These are phyloP conservation scores for Hypoxylon intermedium DNA, from an alignment of 495 filamentous ascomycete species.

Conservation along the genomic window DNA sequence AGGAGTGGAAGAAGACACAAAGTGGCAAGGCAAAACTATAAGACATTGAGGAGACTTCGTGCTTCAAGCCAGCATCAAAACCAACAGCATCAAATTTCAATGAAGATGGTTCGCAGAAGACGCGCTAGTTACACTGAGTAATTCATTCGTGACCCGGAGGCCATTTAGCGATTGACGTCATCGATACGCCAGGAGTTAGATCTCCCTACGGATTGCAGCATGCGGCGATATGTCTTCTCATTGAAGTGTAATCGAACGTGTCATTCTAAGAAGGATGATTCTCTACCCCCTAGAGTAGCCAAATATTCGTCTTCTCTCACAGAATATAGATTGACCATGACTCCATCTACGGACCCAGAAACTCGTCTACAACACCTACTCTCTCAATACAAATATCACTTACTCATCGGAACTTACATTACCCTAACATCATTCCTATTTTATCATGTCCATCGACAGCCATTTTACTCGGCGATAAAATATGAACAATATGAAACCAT, in stretches of 20 bases:
- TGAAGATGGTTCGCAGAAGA: no score
- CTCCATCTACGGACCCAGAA: not conserved
- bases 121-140: no score
- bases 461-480: conserved; percentile 8
- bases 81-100: no score
- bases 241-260: no score
- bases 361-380: not conserved
- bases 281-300: not conserved
- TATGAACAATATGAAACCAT: conserved; percentile 23
- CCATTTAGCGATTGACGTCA: conserved; percentile 26
- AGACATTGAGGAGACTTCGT: conserved; percentile 5
- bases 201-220: no score
- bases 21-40: conserved; percentile 54
- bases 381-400: conserved; percentile 9
- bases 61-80: no score
- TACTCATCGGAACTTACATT: conserved; percentile 16
- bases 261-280: no score
- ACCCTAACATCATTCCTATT: conserved; percentile 10
- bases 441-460: conserved; percentile 15
- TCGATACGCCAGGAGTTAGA: not conserved
- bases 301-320: not conserved
- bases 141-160: no score
- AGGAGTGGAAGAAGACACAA: conserved; percentile 44
- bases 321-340: not conserved
- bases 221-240: no score